Evolutionary conservation across 768 basidiomycete genomes (phyloP).

Genomic region (Agrocybe chaxingu): DNA sequence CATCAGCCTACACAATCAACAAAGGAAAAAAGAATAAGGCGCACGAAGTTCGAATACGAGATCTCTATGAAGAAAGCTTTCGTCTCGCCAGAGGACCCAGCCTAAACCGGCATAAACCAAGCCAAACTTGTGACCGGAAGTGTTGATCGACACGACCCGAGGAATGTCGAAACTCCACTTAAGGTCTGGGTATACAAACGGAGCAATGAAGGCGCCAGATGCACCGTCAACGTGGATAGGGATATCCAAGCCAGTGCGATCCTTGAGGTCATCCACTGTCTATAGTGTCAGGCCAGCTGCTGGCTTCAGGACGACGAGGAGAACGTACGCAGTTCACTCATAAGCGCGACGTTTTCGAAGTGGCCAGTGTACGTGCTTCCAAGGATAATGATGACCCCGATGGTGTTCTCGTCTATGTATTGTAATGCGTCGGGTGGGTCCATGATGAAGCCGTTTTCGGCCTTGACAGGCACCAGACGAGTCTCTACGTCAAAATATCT

Average conservation of each 20-base stretch:
- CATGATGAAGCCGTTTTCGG: slow-evolving; percentile 48
- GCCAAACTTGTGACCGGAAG: slow-evolving; percentile 60
- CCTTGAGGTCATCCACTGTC: slow-evolving; percentile 51
- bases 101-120: slow-evolving; percentile 52
- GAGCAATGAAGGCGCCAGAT: slow-evolving; percentile 61
- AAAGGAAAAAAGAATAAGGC: slow-evolving; percentile 12
- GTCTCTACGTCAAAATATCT: slow-evolving; percentile 63
- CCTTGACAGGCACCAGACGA: slow-evolving; percentile 45
- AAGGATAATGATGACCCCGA: slow-evolving; percentile 58
- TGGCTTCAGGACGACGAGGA: not conserved
- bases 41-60: slow-evolving; percentile 62
- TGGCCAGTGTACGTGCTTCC: slow-evolving; percentile 60
- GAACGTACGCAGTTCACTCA: slow-evolving; percentile 45
- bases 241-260: slow-evolving; percentile 52
- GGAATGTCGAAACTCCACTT: slow-evolving; percentile 59
- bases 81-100: slow-evolving; percentile 62
- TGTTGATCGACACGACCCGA: slow-evolving; percentile 53
- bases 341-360: slow-evolving; percentile 57
- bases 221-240: slow-evolving; percentile 71
- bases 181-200: slow-evolving; percentile 54
- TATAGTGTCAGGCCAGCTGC: not conserved
- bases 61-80: slow-evolving; percentile 55
- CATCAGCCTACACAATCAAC: slow-evolving; percentile 7
- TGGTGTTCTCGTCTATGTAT: slow-evolving; percentile 68
- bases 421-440: slow-evolving; percentile 53